A percentile compares a stretch with the other conserved stretches of the same genome.
Conservation (phyloP, 2,329 filamentous ascomycete genomes). For the Coniochaeta ligniaria region DNA sequence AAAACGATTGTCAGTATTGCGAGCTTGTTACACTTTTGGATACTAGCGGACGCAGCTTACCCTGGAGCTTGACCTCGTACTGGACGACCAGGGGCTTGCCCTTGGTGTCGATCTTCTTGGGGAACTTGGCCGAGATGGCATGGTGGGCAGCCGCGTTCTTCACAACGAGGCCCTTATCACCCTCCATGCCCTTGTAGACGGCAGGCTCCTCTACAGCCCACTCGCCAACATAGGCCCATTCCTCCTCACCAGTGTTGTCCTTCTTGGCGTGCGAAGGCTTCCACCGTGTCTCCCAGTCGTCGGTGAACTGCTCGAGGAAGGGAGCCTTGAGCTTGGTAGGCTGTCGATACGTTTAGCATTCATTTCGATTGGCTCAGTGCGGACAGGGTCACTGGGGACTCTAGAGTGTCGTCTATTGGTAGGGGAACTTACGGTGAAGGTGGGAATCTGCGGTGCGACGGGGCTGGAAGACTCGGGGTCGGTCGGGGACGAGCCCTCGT, state of each 20-base stretch:
- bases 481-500: slow-evolving; percentile 34
- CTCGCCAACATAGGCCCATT: slow-evolving; percentile 96
- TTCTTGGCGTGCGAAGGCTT: slow-evolving; percentile 96
- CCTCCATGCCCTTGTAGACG: slow-evolving; percentile 85
- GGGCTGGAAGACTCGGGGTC: slow-evolving; percentile 45
- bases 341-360: slow-evolving; percentile 37
- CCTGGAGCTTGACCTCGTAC: slow-evolving; percentile 99
- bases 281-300: slow-evolving; percentile 92
- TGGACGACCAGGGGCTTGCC: slow-evolving; percentile 95
- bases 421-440: slow-evolving; percentile 69
- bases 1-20: slow-evolving; percentile 1
- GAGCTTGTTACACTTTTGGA: background rate
- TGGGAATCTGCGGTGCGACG: slow-evolving; percentile 60
- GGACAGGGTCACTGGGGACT: too few relatives aligned
- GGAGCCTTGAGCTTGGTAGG: slow-evolving; percentile 83
- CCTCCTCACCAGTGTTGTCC: slow-evolving; percentile 75
- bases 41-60: slow-evolving; percentile 44
- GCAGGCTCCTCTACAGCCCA: slow-evolving; percentile 94
- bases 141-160: slow-evolving; percentile 98
- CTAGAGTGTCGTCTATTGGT: too few relatives aligned
- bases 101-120: slow-evolving; percentile 94
- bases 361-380: too few relatives aligned
- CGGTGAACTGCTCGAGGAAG: slow-evolving; percentile 97
- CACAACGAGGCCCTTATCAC: slow-evolving; percentile 93
- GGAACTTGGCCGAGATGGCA: slow-evolving; percentile 98